A percentile compares a stretch with the other conserved stretches of the same genome.
Conservation (phyloP, 139 green algal species). For the Ettlia oleoabundans region DNA sequence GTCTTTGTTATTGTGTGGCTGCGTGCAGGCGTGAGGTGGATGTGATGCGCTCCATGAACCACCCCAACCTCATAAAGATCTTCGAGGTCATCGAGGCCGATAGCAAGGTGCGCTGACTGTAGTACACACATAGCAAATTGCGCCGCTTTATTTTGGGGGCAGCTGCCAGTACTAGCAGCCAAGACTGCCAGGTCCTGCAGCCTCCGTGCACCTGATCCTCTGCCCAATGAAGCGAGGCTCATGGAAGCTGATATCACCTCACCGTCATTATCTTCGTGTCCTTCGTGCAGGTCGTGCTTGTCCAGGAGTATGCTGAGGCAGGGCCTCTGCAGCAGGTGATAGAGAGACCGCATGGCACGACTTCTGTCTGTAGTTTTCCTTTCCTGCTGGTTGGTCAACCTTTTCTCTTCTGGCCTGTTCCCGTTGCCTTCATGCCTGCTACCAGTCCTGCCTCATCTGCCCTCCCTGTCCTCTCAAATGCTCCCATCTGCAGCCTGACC, state of each 20-base stretch:
- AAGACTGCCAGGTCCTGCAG: too few species aligned
- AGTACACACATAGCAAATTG: too few species aligned
- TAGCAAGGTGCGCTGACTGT: background rate
- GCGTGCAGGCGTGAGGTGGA: constrained; percentile 59
- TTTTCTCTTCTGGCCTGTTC: too few species aligned
- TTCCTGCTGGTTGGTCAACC: too few species aligned
- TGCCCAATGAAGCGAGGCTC: too few species aligned
- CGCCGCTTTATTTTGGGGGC: too few species aligned
- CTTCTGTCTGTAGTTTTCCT: background rate
- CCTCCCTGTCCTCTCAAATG: background rate
- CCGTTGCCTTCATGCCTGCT: too few species aligned
- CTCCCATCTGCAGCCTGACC: constrained; percentile 49
- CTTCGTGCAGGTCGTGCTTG: constrained; percentile 77
- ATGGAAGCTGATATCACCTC: too few species aligned
- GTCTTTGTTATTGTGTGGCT: background rate
- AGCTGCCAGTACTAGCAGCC: too few species aligned
- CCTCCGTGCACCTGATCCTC: too few species aligned
- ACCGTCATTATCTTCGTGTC: background rate
- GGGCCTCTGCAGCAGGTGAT: constrained; percentile 61
- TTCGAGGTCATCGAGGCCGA: constrained; percentile 79
- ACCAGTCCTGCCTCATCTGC: background rate
- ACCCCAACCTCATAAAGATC: constrained; percentile 85
- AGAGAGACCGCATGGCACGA: background rate
- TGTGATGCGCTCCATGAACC: constrained; percentile 77
- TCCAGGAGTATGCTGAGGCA: constrained; percentile 87